Evolutionary conservation across 2,329 filamentous ascomycete genomes (phyloP), one percentile per base, ranked within the genome.

Genomic region (Akanthomyces uredinophilus): DNA sequence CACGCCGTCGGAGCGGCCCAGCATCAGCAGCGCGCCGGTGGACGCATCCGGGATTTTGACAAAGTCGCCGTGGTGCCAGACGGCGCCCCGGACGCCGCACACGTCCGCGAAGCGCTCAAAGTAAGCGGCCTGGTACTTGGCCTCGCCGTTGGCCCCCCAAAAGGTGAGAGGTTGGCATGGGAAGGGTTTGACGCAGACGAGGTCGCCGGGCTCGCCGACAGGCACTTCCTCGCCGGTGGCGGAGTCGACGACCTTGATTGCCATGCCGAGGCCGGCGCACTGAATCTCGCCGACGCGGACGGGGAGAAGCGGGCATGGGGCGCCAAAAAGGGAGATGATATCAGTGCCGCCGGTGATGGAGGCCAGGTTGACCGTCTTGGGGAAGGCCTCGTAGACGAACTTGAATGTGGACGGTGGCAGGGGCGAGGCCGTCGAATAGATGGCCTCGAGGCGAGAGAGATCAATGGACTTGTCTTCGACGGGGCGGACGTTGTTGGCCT

Each of bases 31-130:
- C 0, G 92, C 91, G 14, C 91, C 87, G 0, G 91, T 95, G 18
- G 77, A 70, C 0, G 86, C 83, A 68, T 92, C 89, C 8, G 76
- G 74, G 41, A 87, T 82, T 46, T 81, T 79, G 39, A 97, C 85
- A 71, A 97, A 98, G 75, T 99, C 95, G 35, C 94, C 94, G 70
- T 99, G 94, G 71, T 96, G 92, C 95, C 95, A 98, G 16, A 91
- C 81, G 1, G 78, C 71, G 4, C 75, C 76, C 29, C 68, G 64
- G 13, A 64, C 70, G 14, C 71, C 75, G 64, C 74, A 77, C 11
- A 77, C 68, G 61, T 75, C 68, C 22, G 82, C 78, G 72, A 96
- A 98, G 7, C 87, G 85, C 65, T 95, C 90, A 70, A 99, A 99
- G 75, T 99, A 99, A 62, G 88, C 91, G 35, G 85, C 83, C 53